Base-by-base conservation (phyloP, 2,329 filamentous ascomycete genomes). In the Hysterium pulicare region DNA sequence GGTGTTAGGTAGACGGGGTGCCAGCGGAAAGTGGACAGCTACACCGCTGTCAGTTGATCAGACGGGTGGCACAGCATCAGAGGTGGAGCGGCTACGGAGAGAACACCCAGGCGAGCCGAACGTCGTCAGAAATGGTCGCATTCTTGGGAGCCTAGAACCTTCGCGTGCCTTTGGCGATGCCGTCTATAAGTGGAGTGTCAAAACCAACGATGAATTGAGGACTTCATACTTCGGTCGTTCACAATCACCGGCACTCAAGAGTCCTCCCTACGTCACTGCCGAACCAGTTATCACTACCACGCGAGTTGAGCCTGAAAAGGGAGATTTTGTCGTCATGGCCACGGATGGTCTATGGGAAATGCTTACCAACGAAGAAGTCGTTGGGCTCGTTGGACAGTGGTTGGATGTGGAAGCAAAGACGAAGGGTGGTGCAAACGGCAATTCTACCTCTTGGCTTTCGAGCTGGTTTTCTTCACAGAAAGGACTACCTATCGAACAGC, bases 271-370 rank as follows among this genome's bases (percentile, higher is more conserved):
- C 59, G 93, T 98, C 31, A 98, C 93, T 3, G 93, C 93, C 1
- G 94, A 98, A 69, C 93, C 93, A 2, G 78, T 97, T 17, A 81
- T 98, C 40, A 97, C 91, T 0, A 95, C 90, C 1, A 97, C 91
- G 34, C 86, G 93, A 66, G 84, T 98, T 40, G 78, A 91, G 55
- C 93, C 93, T 1, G 81, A 88, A 41, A 87, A 87, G 49, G 90
- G 91, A 34, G 93, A 98, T 63, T 98, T 98, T 58, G 76, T 98
- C 10, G 91, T 98, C 48, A 84, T 98, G 76, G 93, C 93, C 17
- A 96, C 93, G 0, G 93, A 98, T 62, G 93, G 93, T 3, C 77
- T 98, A 1, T 98, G 93, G 93, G 93, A 98, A 70, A 97, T 97
- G 93, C 77, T 98, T 48, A 96, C 89, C 36, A 98, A 97, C 58